Evolutionary conservation across 2,329 filamentous ascomycete species (phyloP).

Genomic region (Ceratocystis cubensis): DNA sequence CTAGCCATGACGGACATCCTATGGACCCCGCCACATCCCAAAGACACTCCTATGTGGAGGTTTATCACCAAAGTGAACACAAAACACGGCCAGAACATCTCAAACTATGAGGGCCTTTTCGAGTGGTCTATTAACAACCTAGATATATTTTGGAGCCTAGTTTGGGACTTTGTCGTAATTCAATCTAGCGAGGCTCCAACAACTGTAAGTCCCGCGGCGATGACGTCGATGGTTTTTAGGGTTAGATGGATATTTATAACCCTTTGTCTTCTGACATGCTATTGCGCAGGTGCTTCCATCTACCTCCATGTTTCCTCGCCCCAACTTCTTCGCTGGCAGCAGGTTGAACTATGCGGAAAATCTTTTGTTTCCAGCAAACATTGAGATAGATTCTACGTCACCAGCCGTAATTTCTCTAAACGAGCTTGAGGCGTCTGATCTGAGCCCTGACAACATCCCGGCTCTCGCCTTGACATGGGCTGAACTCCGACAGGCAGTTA

Average conservation of each 20-base stretch:
- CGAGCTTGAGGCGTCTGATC: conserved; percentile 43
- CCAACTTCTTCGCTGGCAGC: conserved; percentile 68
- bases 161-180: conserved; percentile 74
- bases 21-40: conserved; percentile 13
- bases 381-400: conserved; percentile 51
- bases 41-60: conserved; percentile 41
- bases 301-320: conserved; percentile 70
- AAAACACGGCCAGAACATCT: conserved; percentile 50
- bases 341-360: conserved; percentile 92
- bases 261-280: background rate
- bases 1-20: conserved; percentile 7
- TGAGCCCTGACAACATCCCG: background rate
- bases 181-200: conserved; percentile 40
- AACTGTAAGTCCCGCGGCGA: conserved; percentile 38
- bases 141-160: conserved; percentile 67
- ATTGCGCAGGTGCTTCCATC: conserved; percentile 50
- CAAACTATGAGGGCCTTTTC: conserved; percentile 63
- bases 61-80: conserved; percentile 59
- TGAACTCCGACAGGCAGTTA: conserved; percentile 65
- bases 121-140: conserved; percentile 72
- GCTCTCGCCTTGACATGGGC: conserved; percentile 43
- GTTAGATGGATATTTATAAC: background rate
- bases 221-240: background rate
- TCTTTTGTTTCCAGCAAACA: conserved; percentile 61
- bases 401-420: conserved; percentile 69